phyloP scores from a whole-genome alignment of 2,329 filamentous ascomycete species.

The Coniochaeta hoffmannii region DNA sequence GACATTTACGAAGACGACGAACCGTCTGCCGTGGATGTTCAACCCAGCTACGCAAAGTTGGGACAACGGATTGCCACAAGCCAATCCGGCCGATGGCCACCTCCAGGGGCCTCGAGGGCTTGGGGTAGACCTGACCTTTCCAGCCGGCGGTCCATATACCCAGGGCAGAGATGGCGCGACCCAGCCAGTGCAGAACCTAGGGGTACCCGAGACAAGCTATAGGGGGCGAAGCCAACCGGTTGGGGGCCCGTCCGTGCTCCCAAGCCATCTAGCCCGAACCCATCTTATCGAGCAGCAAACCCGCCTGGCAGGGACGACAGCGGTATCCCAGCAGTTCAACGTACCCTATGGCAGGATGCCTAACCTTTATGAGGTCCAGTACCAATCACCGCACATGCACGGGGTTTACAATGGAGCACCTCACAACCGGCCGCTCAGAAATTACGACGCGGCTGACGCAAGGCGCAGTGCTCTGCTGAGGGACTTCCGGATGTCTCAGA shows the following conservation, averaged over 20 bases:
- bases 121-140: slow-evolving; percentile 28
- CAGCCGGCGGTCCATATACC: slow-evolving; percentile 23
- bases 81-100: slow-evolving; percentile 15
- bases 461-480: slow-evolving; percentile 67
- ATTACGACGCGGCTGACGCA: slow-evolving; percentile 51
- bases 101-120: slow-evolving; percentile 26
- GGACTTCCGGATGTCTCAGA: slow-evolving; percentile 70
- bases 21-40: slow-evolving; percentile 32
- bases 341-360: too few species aligned
- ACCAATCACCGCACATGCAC: background rate
- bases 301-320: too few species aligned
- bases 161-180: slow-evolving; percentile 7
- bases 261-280: too few species aligned
- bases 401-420: background rate
- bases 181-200: slow-evolving; percentile 24
- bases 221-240: slow-evolving; percentile 23
- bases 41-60: slow-evolving; percentile 41
- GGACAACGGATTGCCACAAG: slow-evolving; percentile 24
- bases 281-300: too few species aligned
- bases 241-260: too few species aligned
- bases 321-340: too few species aligned
- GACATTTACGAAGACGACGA: slow-evolving; percentile 10
- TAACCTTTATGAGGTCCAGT: background rate
- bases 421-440: slow-evolving; percentile 24
- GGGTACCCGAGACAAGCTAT: slow-evolving; percentile 19